A percentile compares a stretch with the other conserved stretches of the same genome.
These are phyloP conservation scores for Kodamaea neixiangensis DNA, from an alignment of 805 yeast species.

Conservation along the genomic window DNA sequence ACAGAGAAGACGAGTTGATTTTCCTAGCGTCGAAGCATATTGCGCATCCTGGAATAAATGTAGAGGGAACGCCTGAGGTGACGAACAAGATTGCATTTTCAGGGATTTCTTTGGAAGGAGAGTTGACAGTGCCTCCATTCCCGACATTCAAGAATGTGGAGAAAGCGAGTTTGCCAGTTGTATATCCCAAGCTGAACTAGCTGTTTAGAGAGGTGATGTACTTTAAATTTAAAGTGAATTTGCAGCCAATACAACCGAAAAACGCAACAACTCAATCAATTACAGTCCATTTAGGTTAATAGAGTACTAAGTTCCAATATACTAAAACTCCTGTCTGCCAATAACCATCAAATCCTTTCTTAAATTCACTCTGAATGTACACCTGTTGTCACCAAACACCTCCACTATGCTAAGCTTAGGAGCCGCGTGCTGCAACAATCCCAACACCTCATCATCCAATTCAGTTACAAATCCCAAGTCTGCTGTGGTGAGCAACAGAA, in stretches of 20 bases:
- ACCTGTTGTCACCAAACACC: conserved; percentile 76
- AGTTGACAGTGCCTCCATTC: conserved; percentile 31
- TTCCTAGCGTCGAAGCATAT: conserved; percentile 12
- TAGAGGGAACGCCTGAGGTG: conserved; percentile 36
- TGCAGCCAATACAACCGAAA: not conserved
- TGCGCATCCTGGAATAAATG: conserved; percentile 9
- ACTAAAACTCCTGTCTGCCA: conserved; percentile 61
- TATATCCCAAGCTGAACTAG: not conserved
- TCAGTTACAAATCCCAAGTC: conserved; percentile 81
- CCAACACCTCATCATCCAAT: conserved; percentile 70
- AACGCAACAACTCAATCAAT: not conserved
- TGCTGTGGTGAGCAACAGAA: conserved; percentile 64
- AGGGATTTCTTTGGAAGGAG: not conserved
- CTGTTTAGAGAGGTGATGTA: too few species aligned
- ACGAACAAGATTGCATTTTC: conserved; percentile 27
- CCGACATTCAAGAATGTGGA: conserved; percentile 69
- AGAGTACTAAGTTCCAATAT: too few species aligned
- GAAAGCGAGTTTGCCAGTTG: conserved; percentile 36
- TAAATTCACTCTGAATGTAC: conserved; percentile 55
- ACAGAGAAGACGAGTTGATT: conserved; percentile 24
- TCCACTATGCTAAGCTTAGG: conserved; percentile 66
- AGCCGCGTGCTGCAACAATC: conserved; percentile 57
- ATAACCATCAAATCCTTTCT: conserved; percentile 60
- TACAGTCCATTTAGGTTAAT: too few species aligned
- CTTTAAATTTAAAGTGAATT: not conserved